A percentile compares a stretch with the other conserved stretches of the same genome.
phyloP scores from a whole-genome alignment of 495 filamentous ascomycete species.

The Patellaria atrata region DNA sequence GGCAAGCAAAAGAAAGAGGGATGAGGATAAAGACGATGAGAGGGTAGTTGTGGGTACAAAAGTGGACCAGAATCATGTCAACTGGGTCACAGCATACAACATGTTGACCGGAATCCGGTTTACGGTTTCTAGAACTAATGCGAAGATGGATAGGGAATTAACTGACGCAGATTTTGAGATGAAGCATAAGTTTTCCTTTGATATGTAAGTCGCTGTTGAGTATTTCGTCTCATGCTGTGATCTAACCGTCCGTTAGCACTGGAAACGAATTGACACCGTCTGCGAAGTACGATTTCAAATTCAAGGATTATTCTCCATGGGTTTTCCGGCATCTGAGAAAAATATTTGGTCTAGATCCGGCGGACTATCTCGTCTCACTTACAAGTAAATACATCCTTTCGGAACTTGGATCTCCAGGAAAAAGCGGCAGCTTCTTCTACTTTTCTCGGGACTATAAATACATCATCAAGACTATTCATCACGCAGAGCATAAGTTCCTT shows the following conservation, averaged over 20 bases:
- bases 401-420: slow-evolving; percentile 90
- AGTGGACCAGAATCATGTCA: slow-evolving; percentile 92
- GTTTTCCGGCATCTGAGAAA: slow-evolving; percentile 88
- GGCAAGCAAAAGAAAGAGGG: slow-evolving; percentile 62
- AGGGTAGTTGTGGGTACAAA: slow-evolving; percentile 88
- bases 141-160: slow-evolving; percentile 81
- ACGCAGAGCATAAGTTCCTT: slow-evolving; percentile 88
- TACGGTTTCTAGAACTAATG: slow-evolving; percentile 88
- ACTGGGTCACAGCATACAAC: slow-evolving; percentile 97
- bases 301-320: slow-evolving; percentile 99
- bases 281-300: slow-evolving; percentile 99
- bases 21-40: slow-evolving; percentile 88
- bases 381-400: slow-evolving; percentile 98
- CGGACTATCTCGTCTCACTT: slow-evolving; percentile 95
- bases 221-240: slow-evolving; percentile 1
- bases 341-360: slow-evolving; percentile 83
- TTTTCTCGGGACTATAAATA: slow-evolving; percentile 99
- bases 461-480: slow-evolving; percentile 99
- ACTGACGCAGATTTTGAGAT: slow-evolving; percentile 83
- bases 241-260: slow-evolving; percentile 39
- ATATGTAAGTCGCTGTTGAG: slow-evolving; percentile 50
- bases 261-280: slow-evolving; percentile 95
- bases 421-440: slow-evolving; percentile 99
- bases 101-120: slow-evolving; percentile 99
- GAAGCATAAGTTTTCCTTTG: slow-evolving; percentile 95